Evolutionary conservation across 306 rosid species (phyloP), one percentile per base, ranked within the genome.

Genomic region (Vigna hirtella): DNA sequence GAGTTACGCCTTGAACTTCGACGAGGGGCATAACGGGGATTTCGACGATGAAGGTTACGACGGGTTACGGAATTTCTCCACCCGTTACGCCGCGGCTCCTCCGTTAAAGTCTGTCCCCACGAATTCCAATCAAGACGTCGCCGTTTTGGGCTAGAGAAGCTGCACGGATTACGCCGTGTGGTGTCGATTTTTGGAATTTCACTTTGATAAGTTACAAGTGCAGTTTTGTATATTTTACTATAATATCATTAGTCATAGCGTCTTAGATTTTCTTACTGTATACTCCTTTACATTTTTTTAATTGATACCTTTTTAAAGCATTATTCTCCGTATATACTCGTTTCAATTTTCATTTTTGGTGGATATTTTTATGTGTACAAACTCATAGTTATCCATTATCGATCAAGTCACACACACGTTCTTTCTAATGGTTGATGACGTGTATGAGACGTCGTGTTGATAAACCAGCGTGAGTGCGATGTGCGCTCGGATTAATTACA

Each of bases 1-100:
- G 88, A 95, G 99, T 72, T 95, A 95, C 85, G 78, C 99, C 1
- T 78, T 93, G 86, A 95, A 95, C 72, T 95, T 95, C 91, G 98
- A 95, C 43, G 96, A 95, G 55, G 85, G 84, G 36, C 86, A 83
- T 40, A 82, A 81, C 82, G 88, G 88, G 43, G 78, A 82, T 71
- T 43, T 47, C 11, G 84, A 86, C 4, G 87, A 77, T 7, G 90
- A 77, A 3, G 88, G 77, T 18, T 88, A 83, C 0, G 77, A 50
- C 45, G 77, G 85, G 9, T 85, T 74, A 38, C 86, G 88, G 16
- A 83, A 90, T 56, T 91, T 95, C 87, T 95, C 99, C 22, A 50
- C 83, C 5, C 93, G 97, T 68, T 91, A 85, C 73, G 97, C 88
- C 43, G 73, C 89, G 28, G 64, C 88, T 6, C 36, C 79, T 40